Conservation (phyloP, 345 rosid genomes). For the Bruguiera sexangula region DNA sequence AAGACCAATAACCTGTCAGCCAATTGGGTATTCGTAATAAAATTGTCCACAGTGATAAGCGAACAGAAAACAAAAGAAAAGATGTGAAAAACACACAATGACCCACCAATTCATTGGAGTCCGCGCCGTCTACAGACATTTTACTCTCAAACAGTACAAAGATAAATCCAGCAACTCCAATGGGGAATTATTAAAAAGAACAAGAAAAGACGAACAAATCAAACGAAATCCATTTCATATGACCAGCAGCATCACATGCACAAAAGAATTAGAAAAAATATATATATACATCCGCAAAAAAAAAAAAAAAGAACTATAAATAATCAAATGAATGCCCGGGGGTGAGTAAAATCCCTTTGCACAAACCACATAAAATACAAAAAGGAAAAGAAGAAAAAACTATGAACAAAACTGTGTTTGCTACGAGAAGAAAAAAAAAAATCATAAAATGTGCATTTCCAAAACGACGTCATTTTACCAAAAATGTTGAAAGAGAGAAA, state of each 20-base stretch:
- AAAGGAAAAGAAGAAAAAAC: no score
- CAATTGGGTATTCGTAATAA: conserved; percentile 1
- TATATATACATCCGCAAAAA: neutral
- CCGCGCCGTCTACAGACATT: conserved; percentile 16
- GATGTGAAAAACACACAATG: conserved; percentile 2
- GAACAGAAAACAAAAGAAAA: neutral
- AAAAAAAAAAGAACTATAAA: neutral
- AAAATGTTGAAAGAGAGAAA: no score
- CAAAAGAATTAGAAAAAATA: neutral
- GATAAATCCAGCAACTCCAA: conserved; percentile 2
- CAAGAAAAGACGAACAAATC: neutral
- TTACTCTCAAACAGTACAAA: conserved; percentile 13
- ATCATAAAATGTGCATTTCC: no score
- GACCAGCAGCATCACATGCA: conserved; percentile 11
- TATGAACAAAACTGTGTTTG: no score
- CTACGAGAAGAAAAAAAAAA: no score
- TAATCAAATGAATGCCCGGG: neutral
- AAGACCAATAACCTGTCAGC: neutral
- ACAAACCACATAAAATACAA: neutral
- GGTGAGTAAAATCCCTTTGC: neutral
- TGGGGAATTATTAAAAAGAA: neutral
- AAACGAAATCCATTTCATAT: conserved; percentile 7
- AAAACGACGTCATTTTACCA: no score
- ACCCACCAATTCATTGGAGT: conserved; percentile 25
- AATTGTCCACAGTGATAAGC: conserved; percentile 3